These are phyloP conservation scores for Colletotrichum sp. DNA, from an alignment of 2,329 filamentous ascomycete genomes.

Conservation along the genomic window DNA sequence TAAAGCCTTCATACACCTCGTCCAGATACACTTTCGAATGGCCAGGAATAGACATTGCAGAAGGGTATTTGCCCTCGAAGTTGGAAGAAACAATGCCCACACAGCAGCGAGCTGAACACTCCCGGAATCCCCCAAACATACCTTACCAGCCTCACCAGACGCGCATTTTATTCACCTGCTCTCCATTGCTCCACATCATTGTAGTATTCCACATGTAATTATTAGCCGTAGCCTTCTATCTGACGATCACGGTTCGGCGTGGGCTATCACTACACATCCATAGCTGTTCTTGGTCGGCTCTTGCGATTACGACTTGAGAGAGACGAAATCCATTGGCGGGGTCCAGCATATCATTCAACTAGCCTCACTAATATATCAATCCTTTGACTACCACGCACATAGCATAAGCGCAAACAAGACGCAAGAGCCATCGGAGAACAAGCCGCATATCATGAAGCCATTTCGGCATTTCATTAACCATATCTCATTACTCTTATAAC, in stretches of 20 bases:
- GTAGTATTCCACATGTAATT: neutral
- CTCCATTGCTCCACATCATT: neutral
- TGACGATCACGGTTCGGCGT: neutral
- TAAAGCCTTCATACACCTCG: too few species aligned
- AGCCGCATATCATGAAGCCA: neutral
- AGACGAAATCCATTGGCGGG: accelerated
- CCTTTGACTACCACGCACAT: accelerated
- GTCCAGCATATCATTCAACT: neutral
- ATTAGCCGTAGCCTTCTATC: accelerated
- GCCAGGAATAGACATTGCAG: too few species aligned
- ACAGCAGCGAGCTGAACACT: neutral
- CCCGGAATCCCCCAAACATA: neutral
- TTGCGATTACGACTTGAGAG: accelerated
- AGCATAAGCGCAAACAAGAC: neutral
- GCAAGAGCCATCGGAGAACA: neutral
- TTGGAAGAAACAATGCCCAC: neutral
- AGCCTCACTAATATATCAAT: neutral
- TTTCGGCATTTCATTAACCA: neutral
- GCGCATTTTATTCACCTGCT: neutral
- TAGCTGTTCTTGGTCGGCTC: neutral
- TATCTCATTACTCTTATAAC: neutral
- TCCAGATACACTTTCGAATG: too few species aligned
- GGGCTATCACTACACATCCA: neutral
- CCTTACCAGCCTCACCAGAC: accelerated
- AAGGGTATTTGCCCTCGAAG: neutral